phyloP scores from a whole-genome alignment of 805 yeast species.

The Yarrowia sp. region DNA sequence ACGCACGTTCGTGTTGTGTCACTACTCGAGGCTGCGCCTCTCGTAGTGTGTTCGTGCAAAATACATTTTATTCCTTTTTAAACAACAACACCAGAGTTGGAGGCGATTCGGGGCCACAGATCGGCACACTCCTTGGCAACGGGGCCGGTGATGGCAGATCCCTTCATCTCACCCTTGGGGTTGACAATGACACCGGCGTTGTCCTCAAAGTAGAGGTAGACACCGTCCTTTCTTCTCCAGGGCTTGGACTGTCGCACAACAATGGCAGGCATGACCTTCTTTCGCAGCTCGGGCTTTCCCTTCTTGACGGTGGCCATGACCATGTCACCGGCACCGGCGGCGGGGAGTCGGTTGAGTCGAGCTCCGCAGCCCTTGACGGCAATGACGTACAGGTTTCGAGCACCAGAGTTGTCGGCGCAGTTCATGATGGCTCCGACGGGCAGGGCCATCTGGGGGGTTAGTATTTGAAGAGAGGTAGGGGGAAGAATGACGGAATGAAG shows the following conservation, averaged over 20 bases:
- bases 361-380: constrained; percentile 99
- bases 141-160: constrained; percentile 99
- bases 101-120: constrained; percentile 99
- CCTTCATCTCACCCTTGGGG: constrained; percentile 99
- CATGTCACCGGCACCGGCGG: constrained; percentile 98
- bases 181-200: constrained; percentile 99
- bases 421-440: constrained; percentile 99
- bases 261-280: constrained; percentile 99
- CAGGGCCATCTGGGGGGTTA: constrained; percentile 82
- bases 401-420: constrained; percentile 99
- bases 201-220: constrained; percentile 99
- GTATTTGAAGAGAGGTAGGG: not conserved
- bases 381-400: constrained; percentile 97
- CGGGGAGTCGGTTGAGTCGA: constrained; percentile 99
- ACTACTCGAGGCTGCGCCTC: constrained; percentile 19
- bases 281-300: constrained; percentile 99
- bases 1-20: no score
- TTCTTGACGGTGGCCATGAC: constrained; percentile 93
- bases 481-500: no score
- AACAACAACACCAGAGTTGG: constrained; percentile 99
- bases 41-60: not conserved
- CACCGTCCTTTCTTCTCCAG: constrained; percentile 99
- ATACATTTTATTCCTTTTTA: constrained; percentile 54
- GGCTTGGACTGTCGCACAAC: constrained; percentile 99
- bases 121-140: constrained; percentile 99